Evolutionary conservation across 2,329 filamentous ascomycete genomes (phyloP), one percentile per base, ranked within the genome.

Genomic region (Lizonia empirigonia): DNA sequence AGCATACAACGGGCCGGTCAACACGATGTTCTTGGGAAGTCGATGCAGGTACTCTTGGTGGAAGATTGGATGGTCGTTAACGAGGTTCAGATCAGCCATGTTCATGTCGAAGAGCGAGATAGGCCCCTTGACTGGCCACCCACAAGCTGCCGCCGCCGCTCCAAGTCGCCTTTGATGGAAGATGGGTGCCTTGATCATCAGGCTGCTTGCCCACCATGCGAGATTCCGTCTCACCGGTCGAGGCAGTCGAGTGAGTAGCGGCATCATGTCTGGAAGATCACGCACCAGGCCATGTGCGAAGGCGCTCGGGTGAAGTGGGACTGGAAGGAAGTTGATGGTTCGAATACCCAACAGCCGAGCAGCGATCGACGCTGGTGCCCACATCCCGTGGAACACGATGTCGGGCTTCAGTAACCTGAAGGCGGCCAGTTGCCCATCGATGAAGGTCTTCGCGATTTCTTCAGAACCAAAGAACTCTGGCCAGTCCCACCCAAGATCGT

Each of bases 361-460:
- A 44, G 67, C 65, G 12, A 70, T 58, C 13, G 63, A 67, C 18
- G 66, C 66, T 16, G 67, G 66, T 15, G 67, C 66, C 66, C 66
- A 70, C 67, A 70, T 70, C 19, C 67, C 67, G 40, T 70, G 67
- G 50, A 70, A 68, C 13, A 70, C 67, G 26, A 69, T 59, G n/a
- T 70, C 67, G 2, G 67, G 67, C 50, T 67, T 61, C 35, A 70
- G 30, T 10, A 64, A 55, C 9, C 41, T 53, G 44, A 70, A 67
- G 2, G 67, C 67, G 2, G 60, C 65, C 2, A 70, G 56, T 27
- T 70, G 67, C 0, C 67, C 67, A 2, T 69, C 64, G 29, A 70
- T 70, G 51, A 70, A 70, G 3, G 54, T 60, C 40, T 59, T 63
- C 5, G 66, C 67, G 27, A 70, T 67, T 20, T 68, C 64, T 47